Evolutionary conservation across 164 flowering plant species (phyloP), one percentile per base, ranked within the genome.

Genomic region (Chloranthus sessilifolius): DNA sequence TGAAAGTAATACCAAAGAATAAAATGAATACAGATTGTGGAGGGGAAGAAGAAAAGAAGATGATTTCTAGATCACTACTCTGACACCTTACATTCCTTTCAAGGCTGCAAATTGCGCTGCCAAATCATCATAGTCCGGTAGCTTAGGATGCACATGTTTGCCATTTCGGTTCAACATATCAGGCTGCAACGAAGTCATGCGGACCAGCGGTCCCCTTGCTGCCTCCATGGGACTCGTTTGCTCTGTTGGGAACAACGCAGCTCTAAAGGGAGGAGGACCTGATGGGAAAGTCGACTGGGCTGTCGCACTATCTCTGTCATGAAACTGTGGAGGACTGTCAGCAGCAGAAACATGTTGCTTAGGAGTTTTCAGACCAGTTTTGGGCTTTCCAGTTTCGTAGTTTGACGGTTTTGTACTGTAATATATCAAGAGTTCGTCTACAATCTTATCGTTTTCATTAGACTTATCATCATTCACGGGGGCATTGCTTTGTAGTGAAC

Each of bases 401-500:
- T 58, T 29, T 28, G 88, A 56, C 31, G 80, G 74, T 43, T 90
- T 87, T 70, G 72, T 74, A 53, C 95, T 81, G 68, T 84, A 90
- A 49, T 87, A 87, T 15, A 87, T 36, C 63, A 90, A 61, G 10
- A 87, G 74, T 48, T 68, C 70, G 55, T 90, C 95, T 47, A 90
- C 75, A 50, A 69, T 69, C 67, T 45, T 75, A 57, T 90, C 98
- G 50, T 90, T 95, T 40, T 82, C 82, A 52, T 82, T 83, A 16
- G 43, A 66, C 12, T 15, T n/a, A 28, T 46, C 15, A 17, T 43
- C 65, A 15, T 78, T 21, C 9, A 16, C 16, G 16, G 52, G n/a
- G n/a, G n/a, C n/a, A n/a, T n/a, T n/a, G n/a, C n/a, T n/a, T 50
- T 76, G 79, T 49, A 75, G 57, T 20, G 77, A 49, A 29, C 66